Conservation (phyloP, 495 filamentous ascomycete genomes). For the Xylaria longipes region DNA sequence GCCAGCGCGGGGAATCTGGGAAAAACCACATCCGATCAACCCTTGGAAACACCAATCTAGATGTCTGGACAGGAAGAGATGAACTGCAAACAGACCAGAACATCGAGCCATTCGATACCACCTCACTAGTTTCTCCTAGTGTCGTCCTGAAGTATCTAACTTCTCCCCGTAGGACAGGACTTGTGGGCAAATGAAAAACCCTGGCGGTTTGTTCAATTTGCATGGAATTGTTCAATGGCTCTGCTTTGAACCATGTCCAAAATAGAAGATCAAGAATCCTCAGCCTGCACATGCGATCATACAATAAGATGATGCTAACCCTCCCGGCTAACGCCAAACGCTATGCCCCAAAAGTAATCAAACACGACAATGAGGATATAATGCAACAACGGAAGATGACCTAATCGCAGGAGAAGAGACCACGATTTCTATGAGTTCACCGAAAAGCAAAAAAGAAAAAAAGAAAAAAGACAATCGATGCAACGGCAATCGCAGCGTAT, state of each 20-base stretch:
- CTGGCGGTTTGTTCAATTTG: not conserved
- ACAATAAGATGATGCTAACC: conserved; percentile 16
- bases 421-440: conserved; percentile 26
- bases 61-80: not conserved
- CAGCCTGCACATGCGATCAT: conserved; percentile 22
- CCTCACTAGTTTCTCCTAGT: not conserved
- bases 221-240: not conserved
- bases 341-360: conserved; percentile 27
- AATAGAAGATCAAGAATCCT: not conserved
- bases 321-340: conserved; percentile 27
- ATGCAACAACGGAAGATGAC: conserved; percentile 27
- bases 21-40: conserved; percentile 12
- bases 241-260: not conserved
- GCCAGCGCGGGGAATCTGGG: conserved; percentile 13
- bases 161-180: not conserved
- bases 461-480: conserved; percentile 13
- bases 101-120: not conserved
- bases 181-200: not conserved
- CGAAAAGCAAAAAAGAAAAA: conserved; percentile 37
- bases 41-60: not conserved
- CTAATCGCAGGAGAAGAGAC: not conserved
- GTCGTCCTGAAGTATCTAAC: conserved; percentile 12
- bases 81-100: conserved; percentile 10
- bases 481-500: not conserved
- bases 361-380: conserved; percentile 14